These are phyloP conservation scores for Termitomyces titanicus DNA, from an alignment of 768 basidiomycete genomes.

Conservation along the genomic window DNA sequence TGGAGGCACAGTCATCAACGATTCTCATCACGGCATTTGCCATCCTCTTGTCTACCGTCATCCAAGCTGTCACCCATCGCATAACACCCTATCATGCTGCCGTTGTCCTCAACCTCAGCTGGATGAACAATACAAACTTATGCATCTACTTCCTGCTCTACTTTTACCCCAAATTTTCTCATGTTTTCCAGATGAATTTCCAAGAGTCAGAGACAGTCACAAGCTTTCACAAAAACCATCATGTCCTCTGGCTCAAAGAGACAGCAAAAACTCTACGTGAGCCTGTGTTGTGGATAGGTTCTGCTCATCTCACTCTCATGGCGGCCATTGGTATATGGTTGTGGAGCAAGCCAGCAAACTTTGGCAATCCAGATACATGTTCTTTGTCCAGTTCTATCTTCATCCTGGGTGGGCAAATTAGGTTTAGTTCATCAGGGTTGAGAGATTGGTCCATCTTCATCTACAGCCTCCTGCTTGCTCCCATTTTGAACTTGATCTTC, in stretches of 20 bases:
- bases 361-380: background rate
- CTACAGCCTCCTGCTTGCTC: background rate
- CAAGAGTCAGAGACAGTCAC: too few relatives aligned
- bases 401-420: background rate
- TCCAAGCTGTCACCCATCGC: slow-evolving; percentile 13
- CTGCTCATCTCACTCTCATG: background rate
- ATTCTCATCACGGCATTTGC: slow-evolving; percentile 23
- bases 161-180: background rate
- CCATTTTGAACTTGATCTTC: background rate
- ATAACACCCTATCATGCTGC: slow-evolving; percentile 18
- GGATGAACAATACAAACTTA: slow-evolving; percentile 22
- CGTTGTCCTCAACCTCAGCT: slow-evolving; percentile 24
- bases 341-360: background rate
- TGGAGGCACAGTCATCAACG: slow-evolving; percentile 13
- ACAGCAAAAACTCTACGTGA: background rate
- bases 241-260: background rate
- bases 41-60: slow-evolving; percentile 20
- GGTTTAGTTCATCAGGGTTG: background rate
- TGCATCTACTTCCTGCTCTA: slow-evolving; percentile 17
- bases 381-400: background rate
- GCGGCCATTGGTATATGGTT: background rate
- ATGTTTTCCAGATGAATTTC: too few relatives aligned
- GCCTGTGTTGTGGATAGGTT: background rate
- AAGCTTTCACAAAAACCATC: background rate
- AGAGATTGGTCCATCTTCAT: background rate